These are phyloP conservation scores for Podaxis sp. DNA, from an alignment of 768 basidiomycete genomes.

Conservation along the genomic window DNA sequence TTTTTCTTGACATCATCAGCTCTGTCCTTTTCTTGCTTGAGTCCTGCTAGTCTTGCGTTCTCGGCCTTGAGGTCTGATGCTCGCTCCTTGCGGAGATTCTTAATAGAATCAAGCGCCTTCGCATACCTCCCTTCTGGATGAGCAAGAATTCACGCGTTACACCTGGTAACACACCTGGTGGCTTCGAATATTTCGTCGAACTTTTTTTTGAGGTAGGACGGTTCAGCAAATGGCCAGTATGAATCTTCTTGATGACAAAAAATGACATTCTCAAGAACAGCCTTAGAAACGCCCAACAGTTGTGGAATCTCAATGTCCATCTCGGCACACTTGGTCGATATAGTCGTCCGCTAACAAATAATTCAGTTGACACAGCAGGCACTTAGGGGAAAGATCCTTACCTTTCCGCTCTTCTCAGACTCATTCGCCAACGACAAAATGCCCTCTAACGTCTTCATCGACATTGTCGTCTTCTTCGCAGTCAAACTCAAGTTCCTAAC, in stretches of 20 bases:
- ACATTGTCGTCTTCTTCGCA: conserved; percentile 84
- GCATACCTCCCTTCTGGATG: conserved; percentile 67
- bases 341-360: conserved; percentile 67
- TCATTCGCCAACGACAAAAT: conserved; percentile 77
- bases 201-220: conserved; percentile 92
- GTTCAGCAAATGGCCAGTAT: conserved; percentile 95
- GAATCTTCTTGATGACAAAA: conserved; percentile 99
- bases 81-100: conserved; percentile 85
- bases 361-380: not conserved
- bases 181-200: conserved; percentile 99
- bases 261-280: conserved; percentile 98
- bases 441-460: conserved; percentile 98
- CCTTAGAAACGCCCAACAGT: conserved; percentile 92
- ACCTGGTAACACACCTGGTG: conserved; percentile 61
- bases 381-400: conserved; percentile 30
- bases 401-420: conserved; percentile 74
- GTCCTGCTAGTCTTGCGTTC: conserved; percentile 77
- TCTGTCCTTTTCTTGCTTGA: conserved; percentile 81
- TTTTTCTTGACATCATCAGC: conserved; percentile 80
- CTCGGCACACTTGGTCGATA: conserved; percentile 97
- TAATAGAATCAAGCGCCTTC: conserved; percentile 94
- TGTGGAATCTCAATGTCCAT: conserved; percentile 94
- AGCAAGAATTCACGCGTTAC: not conserved
- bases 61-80: conserved; percentile 90
- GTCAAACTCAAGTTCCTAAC: conserved; percentile 91